Percentiles rank a stretch among this genome's conserved stretches.
These are phyloP conservation scores for Penicillium lividum DNA, from an alignment of 495 filamentous ascomycete genomes.

Conservation along the genomic window DNA sequence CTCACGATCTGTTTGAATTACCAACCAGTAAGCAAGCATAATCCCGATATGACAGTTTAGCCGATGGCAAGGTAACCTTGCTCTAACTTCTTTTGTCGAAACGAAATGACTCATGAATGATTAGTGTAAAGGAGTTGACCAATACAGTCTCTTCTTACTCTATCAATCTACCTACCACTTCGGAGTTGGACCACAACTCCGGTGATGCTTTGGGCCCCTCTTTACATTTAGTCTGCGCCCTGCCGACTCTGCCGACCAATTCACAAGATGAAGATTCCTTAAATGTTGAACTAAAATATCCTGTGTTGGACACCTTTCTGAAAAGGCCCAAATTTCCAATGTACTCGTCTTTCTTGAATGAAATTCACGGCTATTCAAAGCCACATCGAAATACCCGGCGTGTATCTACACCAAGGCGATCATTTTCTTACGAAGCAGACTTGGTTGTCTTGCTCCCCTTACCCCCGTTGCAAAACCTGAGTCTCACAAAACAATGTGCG, in stretches of 20 bases:
- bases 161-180: neutral
- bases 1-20: neutral
- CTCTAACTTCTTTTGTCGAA: slow-evolving; percentile 3
- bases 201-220: neutral
- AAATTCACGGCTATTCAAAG: neutral
- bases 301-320: neutral
- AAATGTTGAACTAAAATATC: neutral
- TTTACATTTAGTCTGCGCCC: neutral
- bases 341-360: neutral
- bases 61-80: slow-evolving; percentile 5
- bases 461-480: too few relatives aligned
- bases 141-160: slow-evolving; percentile 2
- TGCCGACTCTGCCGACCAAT: neutral
- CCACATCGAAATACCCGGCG: too few relatives aligned
- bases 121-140: neutral
- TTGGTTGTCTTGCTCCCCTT: too few relatives aligned
- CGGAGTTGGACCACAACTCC: neutral
- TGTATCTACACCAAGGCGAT: too few relatives aligned
- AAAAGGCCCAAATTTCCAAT: neutral
- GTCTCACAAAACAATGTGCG: too few relatives aligned
- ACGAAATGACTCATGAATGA: neutral
- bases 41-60: neutral
- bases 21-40: neutral
- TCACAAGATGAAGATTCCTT: neutral
- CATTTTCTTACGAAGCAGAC: too few relatives aligned